phyloP scores from a whole-genome alignment of 1,284 basidiomycete species.

The Cutaneotrichosporon daszewskae region DNA sequence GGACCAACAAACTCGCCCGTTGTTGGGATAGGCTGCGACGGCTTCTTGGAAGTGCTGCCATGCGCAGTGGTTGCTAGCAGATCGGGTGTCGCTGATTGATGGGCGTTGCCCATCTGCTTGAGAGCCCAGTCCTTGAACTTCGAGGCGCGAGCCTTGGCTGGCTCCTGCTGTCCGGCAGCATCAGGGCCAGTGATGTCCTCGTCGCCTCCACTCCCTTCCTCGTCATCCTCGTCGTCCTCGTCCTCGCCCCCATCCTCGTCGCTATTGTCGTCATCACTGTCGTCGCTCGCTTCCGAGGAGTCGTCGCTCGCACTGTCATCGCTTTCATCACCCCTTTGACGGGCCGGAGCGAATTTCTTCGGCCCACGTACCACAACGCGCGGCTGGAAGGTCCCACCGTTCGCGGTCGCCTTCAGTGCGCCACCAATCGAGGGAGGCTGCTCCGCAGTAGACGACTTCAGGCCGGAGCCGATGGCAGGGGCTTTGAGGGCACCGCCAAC shows the following conservation, averaged over 20 bases:
- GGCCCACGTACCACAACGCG: conserved; percentile 25
- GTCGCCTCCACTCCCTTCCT: conserved; percentile 24
- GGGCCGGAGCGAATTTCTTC: conserved; percentile 20
- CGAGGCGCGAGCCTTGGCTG: conserved; percentile 43
- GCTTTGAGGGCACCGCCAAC: conserved; percentile 5
- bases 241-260: conserved; percentile 22
- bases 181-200: too few species aligned
- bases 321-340: conserved; percentile 14
- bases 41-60: conserved; percentile 15
- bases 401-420: conserved; percentile 9
- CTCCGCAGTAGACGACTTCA: neutral
- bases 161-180: too few species aligned
- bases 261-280: conserved; percentile 22
- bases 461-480: neutral
- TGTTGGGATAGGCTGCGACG: conserved; percentile 14
- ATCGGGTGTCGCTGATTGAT: conserved; percentile 4
- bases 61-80: conserved; percentile 20
- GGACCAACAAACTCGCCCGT: conserved; percentile 41
- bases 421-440: neutral
- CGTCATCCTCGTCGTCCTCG: conserved; percentile 14
- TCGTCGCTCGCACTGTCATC: conserved; percentile 16
- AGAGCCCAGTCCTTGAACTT: conserved; percentile 82
- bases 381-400: conserved; percentile 27
- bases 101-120: conserved; percentile 53
- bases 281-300: conserved; percentile 18